phyloP scores from a whole-genome alignment of 495 filamentous ascomycete genomes.

The Alectoria sarmentosa region DNA sequence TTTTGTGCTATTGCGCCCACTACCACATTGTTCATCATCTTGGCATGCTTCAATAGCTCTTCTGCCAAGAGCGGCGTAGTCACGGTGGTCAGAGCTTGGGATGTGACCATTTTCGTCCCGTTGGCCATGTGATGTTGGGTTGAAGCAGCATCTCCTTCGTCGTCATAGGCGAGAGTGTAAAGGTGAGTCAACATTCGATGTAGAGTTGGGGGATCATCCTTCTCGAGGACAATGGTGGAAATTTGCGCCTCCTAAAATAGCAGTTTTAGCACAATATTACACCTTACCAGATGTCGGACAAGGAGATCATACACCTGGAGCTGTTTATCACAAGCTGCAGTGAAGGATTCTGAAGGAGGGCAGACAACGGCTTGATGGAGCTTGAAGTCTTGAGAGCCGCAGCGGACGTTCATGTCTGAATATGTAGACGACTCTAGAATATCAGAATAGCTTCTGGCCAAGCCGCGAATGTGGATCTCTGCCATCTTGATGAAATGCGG shows the following conservation, averaged over 20 bases:
- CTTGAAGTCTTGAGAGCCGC: slow-evolving; percentile 27
- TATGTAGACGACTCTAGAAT: slow-evolving; percentile 13
- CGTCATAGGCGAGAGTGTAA: slow-evolving; percentile 12
- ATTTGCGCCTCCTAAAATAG: slow-evolving; percentile 1
- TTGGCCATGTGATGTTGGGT: not conserved
- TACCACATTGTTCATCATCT: slow-evolving; percentile 13
- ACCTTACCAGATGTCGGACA: not conserved
- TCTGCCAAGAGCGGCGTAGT: not conserved
- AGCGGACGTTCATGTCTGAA: slow-evolving; percentile 32
- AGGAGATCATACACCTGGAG: slow-evolving; percentile 25
- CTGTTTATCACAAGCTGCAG: slow-evolving; percentile 25
- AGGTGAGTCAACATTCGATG: slow-evolving; percentile 11
- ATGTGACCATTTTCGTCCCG: not conserved
- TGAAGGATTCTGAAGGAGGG: slow-evolving; percentile 31
- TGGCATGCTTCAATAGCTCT: not conserved
- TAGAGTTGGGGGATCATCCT: slow-evolving; percentile 12
- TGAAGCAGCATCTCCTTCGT: slow-evolving; percentile 5
- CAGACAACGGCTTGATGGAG: slow-evolving; percentile 36
- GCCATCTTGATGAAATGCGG: not conserved
- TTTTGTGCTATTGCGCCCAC: slow-evolving; percentile 15
- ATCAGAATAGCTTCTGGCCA: not conserved
- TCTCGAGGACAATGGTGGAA: slow-evolving; percentile 1
- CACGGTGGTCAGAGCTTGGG: not conserved
- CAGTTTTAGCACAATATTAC: not conserved
- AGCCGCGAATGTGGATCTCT: not conserved